A percentile compares a stretch with the other conserved stretches of the same genome.
Conservation (phyloP, 305 asterid species). For the Rubia tinctorum region DNA sequence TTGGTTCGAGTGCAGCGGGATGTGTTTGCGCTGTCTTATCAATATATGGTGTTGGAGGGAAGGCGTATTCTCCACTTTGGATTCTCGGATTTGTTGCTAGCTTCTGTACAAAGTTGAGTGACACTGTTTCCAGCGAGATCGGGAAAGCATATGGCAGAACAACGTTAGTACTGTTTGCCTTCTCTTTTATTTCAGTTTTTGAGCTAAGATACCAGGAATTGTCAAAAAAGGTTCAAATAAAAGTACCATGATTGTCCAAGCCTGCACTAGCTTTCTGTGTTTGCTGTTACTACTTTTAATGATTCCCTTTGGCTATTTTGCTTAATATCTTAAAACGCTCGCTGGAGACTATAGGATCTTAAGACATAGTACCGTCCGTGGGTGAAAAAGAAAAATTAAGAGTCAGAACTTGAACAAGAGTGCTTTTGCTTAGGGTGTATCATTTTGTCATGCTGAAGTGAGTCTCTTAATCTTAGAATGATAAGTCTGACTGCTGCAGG, state of each 20-base stretch:
- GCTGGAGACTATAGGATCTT: background rate
- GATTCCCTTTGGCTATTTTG: background rate
- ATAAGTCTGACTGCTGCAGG: conserved; percentile 30
- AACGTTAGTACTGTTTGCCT: conserved; percentile 59
- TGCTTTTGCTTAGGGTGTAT: background rate
- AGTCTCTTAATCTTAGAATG: background rate
- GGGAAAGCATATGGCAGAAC: conserved; percentile 97
- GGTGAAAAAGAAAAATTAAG: too few species aligned
- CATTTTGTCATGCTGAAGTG: background rate
- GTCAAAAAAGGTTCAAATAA: background rate
- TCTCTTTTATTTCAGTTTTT: conserved; percentile 9
- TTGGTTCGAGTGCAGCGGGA: conserved; percentile 97
- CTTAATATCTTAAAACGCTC: background rate
- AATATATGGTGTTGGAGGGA: conserved; percentile 75
- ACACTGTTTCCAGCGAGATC: conserved; percentile 96
- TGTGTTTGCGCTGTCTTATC: conserved; percentile 82
- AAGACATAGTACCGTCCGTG: too few species aligned
- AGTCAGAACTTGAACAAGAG: too few species aligned
- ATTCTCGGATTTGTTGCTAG: conserved; percentile 87
- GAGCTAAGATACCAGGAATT: background rate
- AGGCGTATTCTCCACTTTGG: conserved; percentile 60
- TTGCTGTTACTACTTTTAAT: background rate
- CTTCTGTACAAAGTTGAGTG: conserved; percentile 95
- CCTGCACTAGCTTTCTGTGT: background rate
- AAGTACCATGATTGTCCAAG: background rate